Evolutionary conservation across 257 asterid species (phyloP).

Genomic region (Lithospermum erythrorhizon): DNA sequence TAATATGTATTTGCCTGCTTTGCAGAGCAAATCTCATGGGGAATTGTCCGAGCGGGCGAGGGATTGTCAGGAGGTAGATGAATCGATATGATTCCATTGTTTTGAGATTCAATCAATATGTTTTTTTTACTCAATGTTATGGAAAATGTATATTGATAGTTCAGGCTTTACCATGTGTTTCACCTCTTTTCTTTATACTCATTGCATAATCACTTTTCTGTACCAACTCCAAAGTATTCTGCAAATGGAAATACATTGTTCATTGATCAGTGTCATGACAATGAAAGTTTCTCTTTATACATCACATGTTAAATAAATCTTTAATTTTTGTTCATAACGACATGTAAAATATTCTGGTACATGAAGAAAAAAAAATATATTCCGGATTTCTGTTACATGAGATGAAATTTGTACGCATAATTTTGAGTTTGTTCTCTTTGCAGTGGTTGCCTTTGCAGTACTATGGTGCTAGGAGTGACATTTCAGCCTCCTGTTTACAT

Average conservation of each 20-base stretch:
- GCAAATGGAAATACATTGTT: no score
- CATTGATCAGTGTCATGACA: no score
- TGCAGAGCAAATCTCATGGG: slow-evolving; percentile 33
- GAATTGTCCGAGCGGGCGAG: slow-evolving; percentile 15
- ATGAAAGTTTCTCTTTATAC: no score
- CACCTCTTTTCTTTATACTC: background rate
- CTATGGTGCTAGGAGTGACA: slow-evolving; percentile 44
- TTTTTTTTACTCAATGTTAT: background rate
- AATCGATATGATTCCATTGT: slow-evolving; percentile 5
- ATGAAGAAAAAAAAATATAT: no score
- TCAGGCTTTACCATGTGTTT: background rate
- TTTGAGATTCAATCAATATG: background rate
- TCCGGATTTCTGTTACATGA: background rate
- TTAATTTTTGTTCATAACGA: background rate
- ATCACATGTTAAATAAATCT: no score
- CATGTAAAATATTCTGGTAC: no score
- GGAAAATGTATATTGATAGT: background rate
- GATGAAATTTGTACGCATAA: slow-evolving; percentile 1
- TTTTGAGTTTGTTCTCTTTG: slow-evolving; percentile 4
- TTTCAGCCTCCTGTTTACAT: slow-evolving; percentile 35
- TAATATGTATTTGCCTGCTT: background rate
- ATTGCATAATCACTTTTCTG: background rate
- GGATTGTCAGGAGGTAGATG: slow-evolving; percentile 42
- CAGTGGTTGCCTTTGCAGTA: slow-evolving; percentile 82
- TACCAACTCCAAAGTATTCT: background rate